Percentiles rank a stretch among this genome's conserved stretches.
These are phyloP conservation scores for Serendipita vermifera DNA, from an alignment of 768 basidiomycete species.

Conservation along the genomic window DNA sequence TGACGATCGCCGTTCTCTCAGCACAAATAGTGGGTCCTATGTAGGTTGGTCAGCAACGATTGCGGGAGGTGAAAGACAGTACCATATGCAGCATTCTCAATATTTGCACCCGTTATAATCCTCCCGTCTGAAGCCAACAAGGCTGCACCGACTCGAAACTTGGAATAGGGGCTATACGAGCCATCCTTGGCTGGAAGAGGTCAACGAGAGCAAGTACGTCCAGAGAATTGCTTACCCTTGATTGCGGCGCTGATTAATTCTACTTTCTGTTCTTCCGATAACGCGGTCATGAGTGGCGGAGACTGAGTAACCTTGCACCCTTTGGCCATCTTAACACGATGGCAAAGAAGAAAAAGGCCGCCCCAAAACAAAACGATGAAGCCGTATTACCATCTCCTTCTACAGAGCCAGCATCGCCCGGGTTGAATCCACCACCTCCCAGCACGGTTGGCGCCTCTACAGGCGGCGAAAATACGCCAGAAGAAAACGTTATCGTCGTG, in stretches of 20 bases:
- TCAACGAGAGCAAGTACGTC: not conserved
- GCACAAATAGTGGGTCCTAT: slow-evolving; percentile 86
- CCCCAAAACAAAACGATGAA: no score
- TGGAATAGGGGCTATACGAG: slow-evolving; percentile 75
- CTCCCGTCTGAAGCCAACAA: slow-evolving; percentile 54
- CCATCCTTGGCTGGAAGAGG: slow-evolving; percentile 32
- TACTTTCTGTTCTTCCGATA: slow-evolving; percentile 34
- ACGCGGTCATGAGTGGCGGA: slow-evolving; percentile 18
- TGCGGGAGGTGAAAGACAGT: not conserved
- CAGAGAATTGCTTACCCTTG: slow-evolving; percentile 32
- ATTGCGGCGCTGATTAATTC: slow-evolving; percentile 44
- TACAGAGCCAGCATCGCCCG: not conserved
- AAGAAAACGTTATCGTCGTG: not conserved
- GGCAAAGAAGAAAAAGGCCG: not conserved
- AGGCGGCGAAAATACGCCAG: not conserved
- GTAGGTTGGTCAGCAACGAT: not conserved
- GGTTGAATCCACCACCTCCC: no score
- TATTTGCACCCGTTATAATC: slow-evolving; percentile 75
- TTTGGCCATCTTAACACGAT: not conserved
- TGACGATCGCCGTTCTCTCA: slow-evolving; percentile 89
- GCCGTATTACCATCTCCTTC: not conserved
- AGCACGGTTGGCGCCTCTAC: no score
- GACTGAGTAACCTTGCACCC: not conserved
- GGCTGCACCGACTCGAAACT: slow-evolving; percentile 87
- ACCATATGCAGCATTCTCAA: slow-evolving; percentile 94